Percentiles rank a stretch among this genome's conserved stretches.
These are phyloP conservation scores for Hordeum vulgare DNA, from an alignment of 176 grass and related monocot species.

Conservation along the genomic window MorexV3_pseudomolecules_assembly NC_058520.1:546650054-546650553, in stretches of 20 bases:
- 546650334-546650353: not conserved
- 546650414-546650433: not conserved
- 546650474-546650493: not conserved
- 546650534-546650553: slow-evolving; percentile 54
- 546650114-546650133: slow-evolving; percentile 99
- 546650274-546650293: not conserved
- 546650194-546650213: not conserved
- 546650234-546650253: not conserved
- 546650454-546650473: slow-evolving; percentile 21
- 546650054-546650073: slow-evolving; percentile 95
- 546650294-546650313: not conserved
- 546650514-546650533: slow-evolving; percentile 66
- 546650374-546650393: not conserved
- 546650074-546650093: slow-evolving; percentile 90
- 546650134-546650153: slow-evolving; percentile 94
- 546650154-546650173: not conserved
- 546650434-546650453: not conserved
- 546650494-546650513: slow-evolving; percentile 79
- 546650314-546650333: not conserved
- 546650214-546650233: not conserved
- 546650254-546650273: not conserved
- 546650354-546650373: not conserved
- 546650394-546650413: not conserved
- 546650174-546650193: not conserved
- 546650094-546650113: slow-evolving; percentile 91